These are phyloP conservation scores for Suhomyces bribrorum DNA, from an alignment of 1,139 yeast species.

Conservation along the genomic window DNA sequence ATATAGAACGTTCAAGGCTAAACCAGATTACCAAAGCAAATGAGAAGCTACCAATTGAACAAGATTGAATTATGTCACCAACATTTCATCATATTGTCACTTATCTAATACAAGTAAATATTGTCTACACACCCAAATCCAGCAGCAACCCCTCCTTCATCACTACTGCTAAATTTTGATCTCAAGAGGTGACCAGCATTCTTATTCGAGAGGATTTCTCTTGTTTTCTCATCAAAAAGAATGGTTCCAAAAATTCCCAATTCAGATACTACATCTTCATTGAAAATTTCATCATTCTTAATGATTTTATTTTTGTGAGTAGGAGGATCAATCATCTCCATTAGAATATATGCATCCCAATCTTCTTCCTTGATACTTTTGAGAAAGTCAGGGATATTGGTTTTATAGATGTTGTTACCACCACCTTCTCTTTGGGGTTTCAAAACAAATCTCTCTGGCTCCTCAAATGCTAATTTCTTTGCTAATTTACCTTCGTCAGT, in stretches of 20 bases:
- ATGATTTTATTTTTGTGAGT: conserved; percentile 65
- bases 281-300: conserved; percentile 59
- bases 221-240: conserved; percentile 65
- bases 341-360: conserved; percentile 90
- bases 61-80: not conserved
- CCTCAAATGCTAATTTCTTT: conserved; percentile 62
- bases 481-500: conserved; percentile 66
- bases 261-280: conserved; percentile 80
- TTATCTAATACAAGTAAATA: conserved; percentile 42
- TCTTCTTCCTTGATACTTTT: conserved; percentile 59
- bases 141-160: conserved; percentile 99
- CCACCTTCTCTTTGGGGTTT: conserved; percentile 98
- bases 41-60: not conserved
- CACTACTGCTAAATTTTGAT: conserved; percentile 80
- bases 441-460: conserved; percentile 73
- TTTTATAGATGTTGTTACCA: conserved; percentile 88
- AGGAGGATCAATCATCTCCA: conserved; percentile 89
- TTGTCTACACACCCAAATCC: conserved; percentile 97
- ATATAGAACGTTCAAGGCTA: conserved; percentile 24
- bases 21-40: conserved; percentile 1
- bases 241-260: conserved; percentile 87
- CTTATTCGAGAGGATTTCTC: conserved; percentile 60
- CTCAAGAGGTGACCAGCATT: conserved; percentile 84
- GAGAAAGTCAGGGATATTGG: conserved; percentile 76
- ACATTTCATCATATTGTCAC: not conserved